Evolutionary conservation across 148 eudicot species (phyloP).

Genomic region (Polygonum maritimum): DNA sequence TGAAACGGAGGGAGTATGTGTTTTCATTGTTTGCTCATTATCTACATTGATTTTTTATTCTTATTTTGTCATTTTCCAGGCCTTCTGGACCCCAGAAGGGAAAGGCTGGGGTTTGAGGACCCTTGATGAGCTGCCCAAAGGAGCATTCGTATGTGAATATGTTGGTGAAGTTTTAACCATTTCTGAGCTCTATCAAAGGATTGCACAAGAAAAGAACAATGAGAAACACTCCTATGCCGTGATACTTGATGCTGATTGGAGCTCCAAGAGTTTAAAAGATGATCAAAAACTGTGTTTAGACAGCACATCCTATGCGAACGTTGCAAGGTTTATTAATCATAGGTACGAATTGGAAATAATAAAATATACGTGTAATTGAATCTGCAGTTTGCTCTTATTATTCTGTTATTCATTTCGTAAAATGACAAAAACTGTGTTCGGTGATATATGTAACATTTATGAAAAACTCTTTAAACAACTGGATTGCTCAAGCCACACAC

Average conservation of each 20-base stretch:
- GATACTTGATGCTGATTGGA: constrained; percentile 61
- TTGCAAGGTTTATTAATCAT: constrained; percentile 61
- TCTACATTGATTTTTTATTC: neutral
- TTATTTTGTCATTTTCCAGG: constrained; percentile 19
- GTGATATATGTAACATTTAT: neutral
- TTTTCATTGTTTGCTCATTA: neutral
- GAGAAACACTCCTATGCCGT: constrained; percentile 49
- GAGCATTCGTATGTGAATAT: constrained; percentile 54
- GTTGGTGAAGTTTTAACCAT: constrained; percentile 56
- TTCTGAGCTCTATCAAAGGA: constrained; percentile 41
- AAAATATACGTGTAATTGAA: neutral
- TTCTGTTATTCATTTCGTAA: neutral
- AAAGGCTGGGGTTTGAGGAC: constrained; percentile 62
- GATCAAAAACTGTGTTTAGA: constrained; percentile 65
- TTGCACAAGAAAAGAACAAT: constrained; percentile 23
- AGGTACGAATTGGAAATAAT: constrained; percentile 19
- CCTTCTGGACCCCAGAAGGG: constrained; percentile 34
- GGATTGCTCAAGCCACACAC: neutral
- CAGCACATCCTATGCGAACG: constrained; percentile 51
- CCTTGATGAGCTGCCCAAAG: constrained; percentile 43
- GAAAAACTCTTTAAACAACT: neutral
- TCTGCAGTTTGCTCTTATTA: neutral
- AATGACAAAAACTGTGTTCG: neutral
- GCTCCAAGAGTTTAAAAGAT: constrained; percentile 49
- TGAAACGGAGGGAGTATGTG: too few species aligned